Conservation (phyloP, 768 basidiomycete species). For the Xerocomellus amylosporus region DNA sequence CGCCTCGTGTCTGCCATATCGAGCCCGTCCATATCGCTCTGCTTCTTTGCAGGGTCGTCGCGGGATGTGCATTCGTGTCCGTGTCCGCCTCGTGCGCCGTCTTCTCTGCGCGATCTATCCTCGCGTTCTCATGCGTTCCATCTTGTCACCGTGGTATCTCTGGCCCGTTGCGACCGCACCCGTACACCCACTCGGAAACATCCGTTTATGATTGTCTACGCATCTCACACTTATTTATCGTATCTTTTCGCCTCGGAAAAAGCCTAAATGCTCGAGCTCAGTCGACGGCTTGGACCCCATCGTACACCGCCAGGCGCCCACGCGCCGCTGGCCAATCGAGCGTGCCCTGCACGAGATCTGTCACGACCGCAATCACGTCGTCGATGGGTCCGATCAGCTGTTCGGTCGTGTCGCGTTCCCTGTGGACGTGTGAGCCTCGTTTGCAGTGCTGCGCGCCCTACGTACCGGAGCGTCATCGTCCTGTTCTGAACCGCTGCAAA, state of each 20-base stretch:
- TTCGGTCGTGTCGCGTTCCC: conserved; percentile 92
- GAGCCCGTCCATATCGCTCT: not conserved
- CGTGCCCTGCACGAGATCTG: conserved; percentile 70
- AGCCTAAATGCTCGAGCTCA: conserved; percentile 12
- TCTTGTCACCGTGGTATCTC: not conserved
- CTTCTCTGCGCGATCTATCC: not conserved
- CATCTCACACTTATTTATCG: not conserved
- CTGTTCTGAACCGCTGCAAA: conserved; percentile 78
- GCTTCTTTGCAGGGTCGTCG: conserved; percentile 7
- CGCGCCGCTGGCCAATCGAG: conserved; percentile 80
- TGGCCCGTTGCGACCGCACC: not conserved
- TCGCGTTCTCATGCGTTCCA: conserved; percentile 4
- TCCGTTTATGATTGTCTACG: no score
- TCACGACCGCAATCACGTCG: conserved; percentile 79
- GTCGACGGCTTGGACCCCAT: conserved; percentile 85
- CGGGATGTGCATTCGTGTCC: not conserved
- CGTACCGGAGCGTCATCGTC: conserved; percentile 91
- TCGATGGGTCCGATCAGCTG: conserved; percentile 91
- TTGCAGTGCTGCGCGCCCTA: conserved; percentile 6
- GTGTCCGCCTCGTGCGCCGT: not conserved
- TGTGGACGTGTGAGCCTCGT: conserved; percentile 28
- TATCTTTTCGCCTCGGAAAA: conserved; percentile 16
- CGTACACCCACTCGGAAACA: no score
- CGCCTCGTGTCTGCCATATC: no score
- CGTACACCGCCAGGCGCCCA: conserved; percentile 68